These are phyloP conservation scores for Fusarium sp. DNA, from an alignment of 2,329 filamentous ascomycete species.

Conservation along the genomic window DNA sequence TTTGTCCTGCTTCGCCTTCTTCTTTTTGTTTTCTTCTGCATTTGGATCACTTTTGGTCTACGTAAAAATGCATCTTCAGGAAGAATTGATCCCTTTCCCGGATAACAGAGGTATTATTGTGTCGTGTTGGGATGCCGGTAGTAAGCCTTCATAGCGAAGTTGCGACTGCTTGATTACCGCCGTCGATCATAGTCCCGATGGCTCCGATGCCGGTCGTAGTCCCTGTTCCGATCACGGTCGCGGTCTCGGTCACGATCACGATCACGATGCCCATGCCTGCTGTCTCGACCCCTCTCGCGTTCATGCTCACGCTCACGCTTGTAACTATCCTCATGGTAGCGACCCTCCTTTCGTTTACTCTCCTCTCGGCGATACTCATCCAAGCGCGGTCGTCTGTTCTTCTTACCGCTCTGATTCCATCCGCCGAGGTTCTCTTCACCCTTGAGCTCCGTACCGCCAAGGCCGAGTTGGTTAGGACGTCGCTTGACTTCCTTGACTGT, in stretches of 20 bases:
- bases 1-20: neutral
- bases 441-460: slow-evolving; percentile 86
- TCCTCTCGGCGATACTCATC: slow-evolving; percentile 61
- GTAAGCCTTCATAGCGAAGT: neutral
- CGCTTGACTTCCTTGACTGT: slow-evolving; percentile 72
- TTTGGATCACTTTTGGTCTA: slow-evolving; percentile 6
- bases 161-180: slow-evolving; percentile 24
- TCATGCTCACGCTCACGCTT: slow-evolving; percentile 56
- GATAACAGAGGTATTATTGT: neutral
- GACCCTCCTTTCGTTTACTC: slow-evolving; percentile 56
- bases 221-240: slow-evolving; percentile 32
- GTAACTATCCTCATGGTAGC: slow-evolving; percentile 57
- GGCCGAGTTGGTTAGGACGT: slow-evolving; percentile 83
- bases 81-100: neutral
- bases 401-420: slow-evolving; percentile 78
- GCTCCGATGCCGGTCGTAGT: slow-evolving; percentile 37
- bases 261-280: slow-evolving; percentile 49
- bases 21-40: neutral
- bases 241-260: slow-evolving; percentile 38
- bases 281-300: slow-evolving; percentile 52
- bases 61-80: slow-evolving; percentile 1
- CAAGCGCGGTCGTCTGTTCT: slow-evolving; percentile 55
- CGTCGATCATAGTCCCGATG: slow-evolving; percentile 39
- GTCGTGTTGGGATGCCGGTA: neutral
- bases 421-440: slow-evolving; percentile 78